Evolutionary conservation across 2,329 filamentous ascomycete species (phyloP), one percentile per base, ranked within the genome.

Genomic region (Neonectria neomacrospora): DNA sequence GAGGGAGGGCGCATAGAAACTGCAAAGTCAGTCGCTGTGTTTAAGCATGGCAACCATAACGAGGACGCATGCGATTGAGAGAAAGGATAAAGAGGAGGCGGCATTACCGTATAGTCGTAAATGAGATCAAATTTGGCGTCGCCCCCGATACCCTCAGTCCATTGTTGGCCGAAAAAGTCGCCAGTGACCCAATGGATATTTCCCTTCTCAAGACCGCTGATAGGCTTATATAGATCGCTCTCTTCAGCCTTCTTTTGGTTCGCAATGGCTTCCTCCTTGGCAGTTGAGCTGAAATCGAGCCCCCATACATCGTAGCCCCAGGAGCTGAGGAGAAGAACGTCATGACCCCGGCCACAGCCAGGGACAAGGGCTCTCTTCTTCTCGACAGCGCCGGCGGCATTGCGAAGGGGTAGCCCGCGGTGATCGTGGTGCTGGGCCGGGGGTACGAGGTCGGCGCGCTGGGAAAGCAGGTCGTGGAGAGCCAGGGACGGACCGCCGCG

Each of bases 301-400:
- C 92, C 94, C 71, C 87, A 89, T 1, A 89, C 88, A 77, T 96
- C 90, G 75, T 92, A 96, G 1, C 93, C 93, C 73, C 90, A 87
- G 10, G 87, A 87, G 53, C 89, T 86, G 47, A 97, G 84, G 39
- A 97, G 82, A 10, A 93, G 82, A 2, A 93, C 91, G 79, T 97
- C 94, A 73, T 96, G 91, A 5, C 93, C 94, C 50, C 87, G 86
- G 0, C 93, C 94, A 77, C 93, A 97, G 5, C 93, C 93, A 0
- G 93, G 91, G 0, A 97, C 90, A 9, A 96, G 81, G 1, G 90
- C 93, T 37, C 71, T 75, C 37, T 70, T 68, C 51, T 73, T 73
- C 51, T 69, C 53, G 41, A 74, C 70, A 42, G 65, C 63, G 53
- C 73, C 71, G 37, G 63, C 39, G 26, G 66, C 54, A 34, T 72